phyloP scores from a whole-genome alignment of 257 asterid genomes.

The Primulina huaijiensis region DNA sequence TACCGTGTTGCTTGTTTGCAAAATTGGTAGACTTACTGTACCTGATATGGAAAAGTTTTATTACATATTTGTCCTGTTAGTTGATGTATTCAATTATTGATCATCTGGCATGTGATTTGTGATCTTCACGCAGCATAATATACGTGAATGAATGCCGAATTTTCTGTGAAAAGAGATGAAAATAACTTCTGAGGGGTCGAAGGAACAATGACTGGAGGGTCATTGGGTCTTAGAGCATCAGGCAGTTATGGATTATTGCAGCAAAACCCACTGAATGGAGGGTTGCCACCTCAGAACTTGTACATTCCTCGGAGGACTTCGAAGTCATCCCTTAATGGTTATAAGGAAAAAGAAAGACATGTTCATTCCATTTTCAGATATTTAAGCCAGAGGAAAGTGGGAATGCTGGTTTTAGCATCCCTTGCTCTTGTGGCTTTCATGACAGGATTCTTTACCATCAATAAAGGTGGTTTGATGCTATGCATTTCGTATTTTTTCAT shows the following conservation, averaged over 20 bases:
- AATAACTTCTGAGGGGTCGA: constrained; percentile 47
- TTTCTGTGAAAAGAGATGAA: constrained; percentile 65
- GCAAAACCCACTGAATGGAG: constrained; percentile 69
- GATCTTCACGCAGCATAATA: constrained; percentile 24
- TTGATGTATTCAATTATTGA: constrained; percentile 18
- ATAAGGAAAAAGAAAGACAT: constrained; percentile 68
- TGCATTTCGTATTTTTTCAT: constrained; percentile 7
- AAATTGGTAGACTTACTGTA: neutral
- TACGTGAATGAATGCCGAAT: constrained; percentile 50
- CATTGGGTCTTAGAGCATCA: constrained; percentile 69
- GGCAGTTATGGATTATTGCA: constrained; percentile 78
- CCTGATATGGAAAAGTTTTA: neutral
- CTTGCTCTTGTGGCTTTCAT: constrained; percentile 56
- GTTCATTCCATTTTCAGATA: constrained; percentile 47
- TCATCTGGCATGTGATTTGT: constrained; percentile 25
- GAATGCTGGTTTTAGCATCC: constrained; percentile 66
- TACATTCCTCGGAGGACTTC: constrained; percentile 55
- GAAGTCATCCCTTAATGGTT: constrained; percentile 49
- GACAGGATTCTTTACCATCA: constrained; percentile 58
- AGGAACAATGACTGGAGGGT: constrained; percentile 86
- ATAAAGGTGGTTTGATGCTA: constrained; percentile 51
- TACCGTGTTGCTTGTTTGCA: neutral
- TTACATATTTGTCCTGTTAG: neutral
- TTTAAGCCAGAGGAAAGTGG: constrained; percentile 63
- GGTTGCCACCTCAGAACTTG: constrained; percentile 37